Percentiles rank a stretch among this genome's conserved stretches.
phyloP scores from a whole-genome alignment of 2,329 filamentous ascomycete species.

The Trichoderma breve region DNA sequence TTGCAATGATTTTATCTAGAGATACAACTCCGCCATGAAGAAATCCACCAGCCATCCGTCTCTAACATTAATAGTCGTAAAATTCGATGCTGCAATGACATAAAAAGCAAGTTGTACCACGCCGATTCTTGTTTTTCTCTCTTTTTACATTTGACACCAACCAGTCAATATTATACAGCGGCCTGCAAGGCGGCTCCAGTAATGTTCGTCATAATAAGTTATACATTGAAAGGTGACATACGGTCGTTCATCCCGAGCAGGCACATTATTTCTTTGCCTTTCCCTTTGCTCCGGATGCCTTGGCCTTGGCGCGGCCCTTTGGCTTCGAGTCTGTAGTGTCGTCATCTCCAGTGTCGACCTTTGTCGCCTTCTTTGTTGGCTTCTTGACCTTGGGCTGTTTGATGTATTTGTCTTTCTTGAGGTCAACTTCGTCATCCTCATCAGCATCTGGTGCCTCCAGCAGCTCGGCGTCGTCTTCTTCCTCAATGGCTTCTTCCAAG shows the following conservation, averaged over 20 bases:
- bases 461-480: constrained; percentile 73
- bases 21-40: background rate
- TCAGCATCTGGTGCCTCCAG: constrained; percentile 59
- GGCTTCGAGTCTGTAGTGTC: constrained; percentile 51
- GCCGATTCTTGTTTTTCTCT: background rate
- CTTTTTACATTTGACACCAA: background rate
- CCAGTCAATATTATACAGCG: background rate
- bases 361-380: constrained; percentile 39
- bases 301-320: constrained; percentile 46
- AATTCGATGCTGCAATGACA: background rate
- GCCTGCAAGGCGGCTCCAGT: background rate
- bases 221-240: background rate
- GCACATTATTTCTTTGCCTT: constrained; percentile 45
- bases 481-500: constrained; percentile 92
- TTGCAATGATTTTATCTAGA: background rate
- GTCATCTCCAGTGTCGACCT: constrained; percentile 48
- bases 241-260: background rate
- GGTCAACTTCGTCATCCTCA: constrained; percentile 74
- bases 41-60: background rate
- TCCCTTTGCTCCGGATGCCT: constrained; percentile 41
- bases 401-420: constrained; percentile 95
- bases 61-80: background rate
- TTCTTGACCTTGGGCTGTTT: constrained; percentile 78
- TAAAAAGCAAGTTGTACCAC: background rate
- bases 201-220: background rate